Base-by-base conservation (phyloP, 2,329 filamentous ascomycete species). In the Ascochyta viciae-villosae region DNA sequence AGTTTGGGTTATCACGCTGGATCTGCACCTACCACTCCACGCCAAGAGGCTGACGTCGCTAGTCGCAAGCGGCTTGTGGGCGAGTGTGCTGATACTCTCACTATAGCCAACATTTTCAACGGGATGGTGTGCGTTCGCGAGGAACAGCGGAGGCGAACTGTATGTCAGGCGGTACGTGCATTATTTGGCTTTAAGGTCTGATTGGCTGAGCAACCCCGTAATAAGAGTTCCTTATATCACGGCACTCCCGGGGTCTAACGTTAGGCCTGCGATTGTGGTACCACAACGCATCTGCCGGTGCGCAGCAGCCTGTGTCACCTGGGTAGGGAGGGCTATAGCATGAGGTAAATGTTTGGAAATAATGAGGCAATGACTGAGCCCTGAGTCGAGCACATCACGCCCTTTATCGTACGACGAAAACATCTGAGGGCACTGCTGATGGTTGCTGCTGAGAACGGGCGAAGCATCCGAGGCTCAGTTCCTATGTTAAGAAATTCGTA, bases 231-330 rank as follows among this genome's bases (percentile, higher is more conserved):
- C 6, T 43, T 7, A 26, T 50, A 45, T 41, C 35, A 44, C 40
- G 10, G 12, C n/a, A 27, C 24, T 40, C 27, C 45, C 23, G 23
- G 41, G 29, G 29, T 41, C 35, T 40, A 47, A 44, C 34, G 19
- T 26, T 9, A 33, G 37, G 5, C 53, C 23, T 38, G 29, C 13
- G 15, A 13, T n/a, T 13, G 23, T 33, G 38, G 44, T 24, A 39
- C 34, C 42, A 55, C 56, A 33, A 23, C 44, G 43, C 49, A 53
- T 9, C 46, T 55, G 54, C 45, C 53, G 29, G 34, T 27, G 26
- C 37, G 41, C 38, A 24, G 33, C 55, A 49, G 50, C 46, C 58
- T 45, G 48, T 43, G 26, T 27, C 35, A 52, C 41, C 31, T 29
- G 23, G 3, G 26, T 49, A 53, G 44, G 46, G 49, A 38, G 47